These are phyloP conservation scores for Heliamphora exappendiculata DNA, from an alignment of 148 eudicot genomes.

Conservation along the genomic window DNA sequence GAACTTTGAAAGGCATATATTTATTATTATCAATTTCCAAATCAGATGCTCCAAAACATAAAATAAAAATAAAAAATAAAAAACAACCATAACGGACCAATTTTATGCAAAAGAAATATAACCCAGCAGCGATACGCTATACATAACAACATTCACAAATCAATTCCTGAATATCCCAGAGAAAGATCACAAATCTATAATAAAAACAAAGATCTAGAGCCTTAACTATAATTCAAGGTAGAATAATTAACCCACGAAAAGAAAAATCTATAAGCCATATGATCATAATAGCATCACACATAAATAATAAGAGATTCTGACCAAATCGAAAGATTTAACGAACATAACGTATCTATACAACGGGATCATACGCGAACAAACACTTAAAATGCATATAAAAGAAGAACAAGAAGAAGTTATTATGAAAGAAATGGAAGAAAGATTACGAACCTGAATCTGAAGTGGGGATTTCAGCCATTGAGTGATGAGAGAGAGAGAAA, in stretches of 20 bases:
- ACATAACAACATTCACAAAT: not conserved
- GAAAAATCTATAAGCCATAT: not conserved
- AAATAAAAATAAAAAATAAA: too few relatives aligned
- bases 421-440: not conserved
- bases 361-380: not conserved
- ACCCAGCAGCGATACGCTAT: not conserved
- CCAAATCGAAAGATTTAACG: not conserved
- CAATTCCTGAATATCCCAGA: not conserved
- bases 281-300: not conserved
- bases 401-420: too few relatives aligned
- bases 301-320: not conserved
- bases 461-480: slow-evolving; percentile 34
- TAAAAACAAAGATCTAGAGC: not conserved
- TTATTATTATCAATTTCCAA: not conserved
- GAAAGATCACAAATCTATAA: not conserved
- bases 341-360: not conserved
- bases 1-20: not conserved
- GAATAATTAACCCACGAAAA: not conserved
- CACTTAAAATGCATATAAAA: not conserved
- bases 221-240: not conserved
- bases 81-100: not conserved
- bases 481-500: not conserved
- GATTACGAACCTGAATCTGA: slow-evolving; percentile 47
- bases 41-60: not conserved
- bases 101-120: not conserved